Evolutionary conservation across 192 early-diverging fungal genomes (phyloP).

Genomic region (Umbelopsis ramanniana): DNA sequence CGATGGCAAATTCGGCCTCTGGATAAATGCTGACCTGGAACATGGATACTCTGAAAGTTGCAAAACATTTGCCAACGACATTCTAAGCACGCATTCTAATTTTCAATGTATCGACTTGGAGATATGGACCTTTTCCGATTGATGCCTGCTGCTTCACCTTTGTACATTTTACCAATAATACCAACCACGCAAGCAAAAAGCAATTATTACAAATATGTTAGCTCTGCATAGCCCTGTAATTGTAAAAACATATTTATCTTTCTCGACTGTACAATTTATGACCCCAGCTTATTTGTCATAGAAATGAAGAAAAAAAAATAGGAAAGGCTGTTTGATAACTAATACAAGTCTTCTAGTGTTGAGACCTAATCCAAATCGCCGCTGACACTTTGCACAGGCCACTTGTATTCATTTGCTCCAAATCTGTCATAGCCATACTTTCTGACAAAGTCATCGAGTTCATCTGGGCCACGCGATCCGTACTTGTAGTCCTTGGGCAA

Average conservation of each 20-base stretch:
- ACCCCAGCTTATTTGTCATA: conserved; percentile 5
- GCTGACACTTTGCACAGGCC: conserved; percentile 41
- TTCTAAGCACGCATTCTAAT: conserved; percentile 30
- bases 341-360: neutral
- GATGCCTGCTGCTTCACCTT: neutral
- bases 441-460: conserved; percentile 74
- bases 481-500: conserved; percentile 75
- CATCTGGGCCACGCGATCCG: conserved; percentile 83
- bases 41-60: conserved; percentile 70
- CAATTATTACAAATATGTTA: too few relatives aligned
- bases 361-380: neutral
- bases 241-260: neutral
- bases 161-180: neutral
- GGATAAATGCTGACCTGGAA: conserved; percentile 72
- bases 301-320: conserved; percentile 2
- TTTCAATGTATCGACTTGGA: conserved; percentile 41
- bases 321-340: too few relatives aligned
- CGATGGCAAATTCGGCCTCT: conserved; percentile 76
- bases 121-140: conserved; percentile 33
- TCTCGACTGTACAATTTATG: conserved; percentile 22
- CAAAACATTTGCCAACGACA: conserved; percentile 77
- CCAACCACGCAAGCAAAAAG: too few relatives aligned
- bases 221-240: neutral
- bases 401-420: conserved; percentile 47
- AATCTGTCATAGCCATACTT: conserved; percentile 52